phyloP scores from a whole-genome alignment of 345 rosid genomes.

The Eutrema heterophyllum region DNA sequence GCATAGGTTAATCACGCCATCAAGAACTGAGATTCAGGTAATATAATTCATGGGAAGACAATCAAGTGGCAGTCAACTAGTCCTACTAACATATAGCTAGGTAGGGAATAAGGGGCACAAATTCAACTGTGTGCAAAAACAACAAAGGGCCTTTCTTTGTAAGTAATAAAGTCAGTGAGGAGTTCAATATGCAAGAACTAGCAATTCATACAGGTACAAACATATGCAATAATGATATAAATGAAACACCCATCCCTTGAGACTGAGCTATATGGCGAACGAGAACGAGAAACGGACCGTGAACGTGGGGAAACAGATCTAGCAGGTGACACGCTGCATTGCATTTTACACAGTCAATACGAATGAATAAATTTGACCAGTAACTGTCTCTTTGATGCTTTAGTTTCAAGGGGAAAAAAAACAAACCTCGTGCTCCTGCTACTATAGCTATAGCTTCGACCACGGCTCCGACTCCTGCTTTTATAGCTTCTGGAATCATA shows the following conservation, averaged over 20 bases:
- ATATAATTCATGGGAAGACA: not conserved
- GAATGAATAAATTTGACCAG: not conserved
- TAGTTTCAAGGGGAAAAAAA: not conserved
- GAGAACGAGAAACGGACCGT: conserved; percentile 38
- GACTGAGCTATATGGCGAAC: conserved; percentile 41
- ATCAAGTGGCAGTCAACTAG: not conserved
- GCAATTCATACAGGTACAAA: not conserved
- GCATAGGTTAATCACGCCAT: not conserved
- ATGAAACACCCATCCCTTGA: conserved; percentile 44
- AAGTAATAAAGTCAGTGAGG: too few species aligned
- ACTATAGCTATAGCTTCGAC: conserved; percentile 47
- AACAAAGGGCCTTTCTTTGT: not conserved
- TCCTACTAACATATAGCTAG: not conserved
- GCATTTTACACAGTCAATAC: not conserved
- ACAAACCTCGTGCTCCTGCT: conserved; percentile 58
- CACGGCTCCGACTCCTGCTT: conserved; percentile 33
- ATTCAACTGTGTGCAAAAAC: not conserved
- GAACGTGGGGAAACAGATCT: conserved; percentile 53
- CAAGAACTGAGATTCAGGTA: not conserved
- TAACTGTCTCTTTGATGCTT: not conserved
- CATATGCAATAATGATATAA: not conserved
- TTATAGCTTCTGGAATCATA: conserved; percentile 41
- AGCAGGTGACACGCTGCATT: conserved; percentile 49
- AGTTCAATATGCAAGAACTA: not conserved
- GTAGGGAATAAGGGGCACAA: not conserved